These are phyloP conservation scores for Euptelea pleiosperma DNA, from an alignment of 164 flowering plant species.

Conservation along the genomic window DNA sequence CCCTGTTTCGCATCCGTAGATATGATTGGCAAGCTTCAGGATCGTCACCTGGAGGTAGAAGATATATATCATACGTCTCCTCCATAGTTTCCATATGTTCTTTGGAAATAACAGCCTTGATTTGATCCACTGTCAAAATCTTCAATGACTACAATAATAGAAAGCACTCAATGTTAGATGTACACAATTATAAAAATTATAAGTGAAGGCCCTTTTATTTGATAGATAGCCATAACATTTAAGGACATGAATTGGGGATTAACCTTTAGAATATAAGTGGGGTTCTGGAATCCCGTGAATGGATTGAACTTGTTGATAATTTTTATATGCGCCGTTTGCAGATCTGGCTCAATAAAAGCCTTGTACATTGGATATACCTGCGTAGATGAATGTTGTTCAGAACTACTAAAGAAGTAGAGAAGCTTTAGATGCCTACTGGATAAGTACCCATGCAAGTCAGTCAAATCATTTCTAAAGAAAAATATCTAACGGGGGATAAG, in stretches of 20 bases:
- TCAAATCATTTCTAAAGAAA: constrained; percentile 6
- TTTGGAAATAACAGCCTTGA: constrained; percentile 55
- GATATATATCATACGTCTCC: constrained; percentile 89
- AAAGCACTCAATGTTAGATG: constrained; percentile 15
- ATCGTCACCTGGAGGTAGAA: constrained; percentile 97
- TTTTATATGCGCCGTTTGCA: constrained; percentile 87
- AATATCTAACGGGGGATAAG: constrained; percentile 24
- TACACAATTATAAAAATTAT: constrained; percentile 6
- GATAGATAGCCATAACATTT: not conserved
- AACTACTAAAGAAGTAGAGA: constrained; percentile 3
- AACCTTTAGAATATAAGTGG: constrained; percentile 93
- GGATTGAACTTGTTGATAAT: constrained; percentile 94
- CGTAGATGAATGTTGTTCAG: not conserved
- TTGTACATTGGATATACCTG: constrained; percentile 99
- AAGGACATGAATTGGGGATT: not conserved
- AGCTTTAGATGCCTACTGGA: not conserved
- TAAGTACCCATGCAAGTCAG: not conserved
- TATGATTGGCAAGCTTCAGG: constrained; percentile 98
- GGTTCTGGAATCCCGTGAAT: constrained; percentile 89
- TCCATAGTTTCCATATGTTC: constrained; percentile 58
- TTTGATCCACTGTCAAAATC: constrained; percentile 53
- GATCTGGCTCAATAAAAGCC: constrained; percentile 97
- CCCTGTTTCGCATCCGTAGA: constrained; percentile 90
- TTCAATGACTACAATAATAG: constrained; percentile 60
- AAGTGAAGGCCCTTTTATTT: not conserved